Evolutionary conservation across 2,329 filamentous ascomycete genomes (phyloP).

Genomic region (Lasiodiplodia hormozganensis): DNA sequence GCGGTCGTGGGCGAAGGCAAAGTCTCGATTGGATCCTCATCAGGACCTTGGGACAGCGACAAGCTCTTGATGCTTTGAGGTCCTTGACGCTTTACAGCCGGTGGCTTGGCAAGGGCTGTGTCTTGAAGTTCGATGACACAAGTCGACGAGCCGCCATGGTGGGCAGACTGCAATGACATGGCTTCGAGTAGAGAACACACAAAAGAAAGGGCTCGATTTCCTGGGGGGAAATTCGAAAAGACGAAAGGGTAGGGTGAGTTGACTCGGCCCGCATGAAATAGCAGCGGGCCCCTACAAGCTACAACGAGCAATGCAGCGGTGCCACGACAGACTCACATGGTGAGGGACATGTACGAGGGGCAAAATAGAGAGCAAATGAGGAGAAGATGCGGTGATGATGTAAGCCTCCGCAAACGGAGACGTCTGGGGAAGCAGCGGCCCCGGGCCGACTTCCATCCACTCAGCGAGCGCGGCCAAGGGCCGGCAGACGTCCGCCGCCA

Average conservation of each 20-base stretch:
- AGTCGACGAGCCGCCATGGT: slow-evolving; percentile 45
- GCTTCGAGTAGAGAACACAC: neutral
- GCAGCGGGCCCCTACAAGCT: neutral
- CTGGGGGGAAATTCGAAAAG: neutral
- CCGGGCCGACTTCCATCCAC: slow-evolving; percentile 5
- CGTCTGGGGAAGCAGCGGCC: neutral
- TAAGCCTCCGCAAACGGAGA: slow-evolving; percentile 7
- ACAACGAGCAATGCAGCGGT: neutral
- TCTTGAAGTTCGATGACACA: slow-evolving; percentile 44
- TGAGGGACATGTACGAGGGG: neutral
- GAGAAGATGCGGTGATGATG: neutral
- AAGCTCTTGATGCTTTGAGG: slow-evolving; percentile 29
- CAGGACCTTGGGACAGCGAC: neutral
- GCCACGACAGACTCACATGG: slow-evolving; percentile 12
- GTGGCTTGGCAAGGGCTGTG: slow-evolving; percentile 3
- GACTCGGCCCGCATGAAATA: slow-evolving; percentile 1
- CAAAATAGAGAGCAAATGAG: neutral
- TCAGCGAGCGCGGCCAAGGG: neutral
- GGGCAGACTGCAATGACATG: slow-evolving; percentile 32
- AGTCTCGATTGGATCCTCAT: slow-evolving; percentile 43
- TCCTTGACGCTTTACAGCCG: slow-evolving; percentile 33
- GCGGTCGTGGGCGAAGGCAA: slow-evolving; percentile 54
- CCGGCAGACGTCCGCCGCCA: too few species aligned
- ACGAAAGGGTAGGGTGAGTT: neutral
- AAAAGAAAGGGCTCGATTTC: neutral